phyloP scores from a whole-genome alignment of 805 yeast species.

The Candida jianshihensis region DNA sequence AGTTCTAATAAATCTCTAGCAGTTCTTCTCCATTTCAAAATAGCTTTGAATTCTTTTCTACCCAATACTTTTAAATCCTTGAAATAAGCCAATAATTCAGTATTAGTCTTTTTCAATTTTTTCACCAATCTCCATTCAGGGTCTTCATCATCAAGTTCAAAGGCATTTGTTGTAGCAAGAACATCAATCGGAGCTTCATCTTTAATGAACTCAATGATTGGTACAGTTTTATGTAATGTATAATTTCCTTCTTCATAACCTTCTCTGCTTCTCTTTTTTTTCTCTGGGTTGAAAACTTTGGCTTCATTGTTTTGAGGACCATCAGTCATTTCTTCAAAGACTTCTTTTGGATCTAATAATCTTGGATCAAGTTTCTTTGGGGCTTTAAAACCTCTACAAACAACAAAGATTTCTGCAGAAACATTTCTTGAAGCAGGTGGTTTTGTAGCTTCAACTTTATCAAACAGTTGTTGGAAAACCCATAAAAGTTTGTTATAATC shows the following conservation, averaged over 20 bases:
- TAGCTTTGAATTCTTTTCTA: conserved; percentile 80
- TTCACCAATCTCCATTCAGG: conserved; percentile 67
- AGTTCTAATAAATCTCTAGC: conserved; percentile 75
- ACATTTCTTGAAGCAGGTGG: conserved; percentile 99
- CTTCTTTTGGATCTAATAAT: conserved; percentile 84
- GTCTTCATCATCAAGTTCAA: conserved; percentile 51
- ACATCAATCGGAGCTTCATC: conserved; percentile 78
- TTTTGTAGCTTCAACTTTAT: conserved; percentile 95
- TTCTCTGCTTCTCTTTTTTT: conserved; percentile 81
- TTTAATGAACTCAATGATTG: conserved; percentile 74
- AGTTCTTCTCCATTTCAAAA: conserved; percentile 82
- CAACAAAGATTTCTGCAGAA: conserved; percentile 97
- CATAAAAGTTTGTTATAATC: conserved; percentile 96
- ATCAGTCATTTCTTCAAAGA: conserved; percentile 83
- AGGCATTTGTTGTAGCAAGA: conserved; percentile 65
- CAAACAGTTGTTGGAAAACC: conserved; percentile 95
- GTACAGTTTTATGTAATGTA: conserved; percentile 58
- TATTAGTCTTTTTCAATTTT: conserved; percentile 69
- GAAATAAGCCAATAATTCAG: conserved; percentile 74
- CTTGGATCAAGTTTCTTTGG: conserved; percentile 94
- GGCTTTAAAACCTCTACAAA: conserved; percentile 92
- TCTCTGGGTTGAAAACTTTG: conserved; percentile 90
- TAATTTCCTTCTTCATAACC: conserved; percentile 97
- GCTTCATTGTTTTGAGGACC: conserved; percentile 79
- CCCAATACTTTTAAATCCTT: conserved; percentile 93